Percentiles rank a stretch among this genome's conserved stretches.
Evolutionary conservation across 2,329 filamentous ascomycete species (phyloP).

Genomic region (Cordyceps cicadae): DNA sequence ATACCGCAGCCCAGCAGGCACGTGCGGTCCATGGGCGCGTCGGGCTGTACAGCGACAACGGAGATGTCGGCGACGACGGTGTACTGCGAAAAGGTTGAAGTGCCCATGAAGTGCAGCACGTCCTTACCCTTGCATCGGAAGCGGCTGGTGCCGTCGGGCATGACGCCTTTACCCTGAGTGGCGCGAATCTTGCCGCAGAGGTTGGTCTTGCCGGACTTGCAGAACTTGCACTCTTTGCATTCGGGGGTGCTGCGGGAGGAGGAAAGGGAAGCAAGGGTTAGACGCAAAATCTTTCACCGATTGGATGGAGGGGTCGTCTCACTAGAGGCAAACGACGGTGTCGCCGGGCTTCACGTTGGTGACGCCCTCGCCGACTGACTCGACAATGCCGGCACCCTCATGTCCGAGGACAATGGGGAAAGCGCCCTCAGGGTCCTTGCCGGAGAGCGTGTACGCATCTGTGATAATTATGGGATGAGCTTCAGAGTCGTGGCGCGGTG

Average conservation of each 20-base stretch:
- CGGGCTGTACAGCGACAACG: slow-evolving; percentile 82
- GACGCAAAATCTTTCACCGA: not conserved
- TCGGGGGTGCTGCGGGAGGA: slow-evolving; percentile 67
- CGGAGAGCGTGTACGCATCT: slow-evolving; percentile 92
- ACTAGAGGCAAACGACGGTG: slow-evolving; percentile 85
- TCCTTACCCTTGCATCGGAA: slow-evolving; percentile 95
- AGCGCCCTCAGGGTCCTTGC: slow-evolving; percentile 93
- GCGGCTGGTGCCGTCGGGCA: slow-evolving; percentile 93
- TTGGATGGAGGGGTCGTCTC: slow-evolving; percentile 23
- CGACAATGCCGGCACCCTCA: slow-evolving; percentile 85
- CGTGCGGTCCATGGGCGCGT: slow-evolving; percentile 91
- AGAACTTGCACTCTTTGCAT: slow-evolving; percentile 98
- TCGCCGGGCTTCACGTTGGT: slow-evolving; percentile 91
- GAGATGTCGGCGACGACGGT: slow-evolving; percentile 98
- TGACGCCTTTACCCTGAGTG: slow-evolving; percentile 89
- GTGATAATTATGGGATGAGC: not conserved
- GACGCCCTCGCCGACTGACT: slow-evolving; percentile 90
- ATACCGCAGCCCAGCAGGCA: slow-evolving; percentile 97
- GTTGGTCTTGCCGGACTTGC: slow-evolving; percentile 98
- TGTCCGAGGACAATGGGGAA: slow-evolving; percentile 86
- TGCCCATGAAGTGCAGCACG: slow-evolving; percentile 98
- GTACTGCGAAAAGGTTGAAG: slow-evolving; percentile 97
- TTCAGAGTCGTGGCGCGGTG: not conserved
- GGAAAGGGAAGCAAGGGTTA: not conserved
- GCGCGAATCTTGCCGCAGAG: slow-evolving; percentile 98